These are phyloP conservation scores for Sistotremastrum niveocremeum DNA, from an alignment of 768 basidiomycete genomes.

Conservation along the genomic window DNA sequence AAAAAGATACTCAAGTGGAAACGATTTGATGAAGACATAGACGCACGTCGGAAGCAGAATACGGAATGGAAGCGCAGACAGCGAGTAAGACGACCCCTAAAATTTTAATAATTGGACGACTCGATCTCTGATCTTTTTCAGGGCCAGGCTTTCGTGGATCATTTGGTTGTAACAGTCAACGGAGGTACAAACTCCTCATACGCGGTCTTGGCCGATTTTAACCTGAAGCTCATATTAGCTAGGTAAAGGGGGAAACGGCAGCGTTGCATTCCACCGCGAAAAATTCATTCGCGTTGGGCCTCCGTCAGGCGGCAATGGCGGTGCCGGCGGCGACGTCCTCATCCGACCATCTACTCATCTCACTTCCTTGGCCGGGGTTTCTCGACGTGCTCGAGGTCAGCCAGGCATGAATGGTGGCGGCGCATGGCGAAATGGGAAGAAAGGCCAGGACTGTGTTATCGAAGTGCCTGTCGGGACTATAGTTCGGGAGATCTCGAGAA, in stretches of 20 bases:
- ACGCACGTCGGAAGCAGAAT: slow-evolving; percentile 35
- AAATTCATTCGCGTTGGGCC: slow-evolving; percentile 75
- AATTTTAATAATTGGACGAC: neutral
- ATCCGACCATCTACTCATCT: slow-evolving; percentile 66
- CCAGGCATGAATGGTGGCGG: slow-evolving; percentile 68
- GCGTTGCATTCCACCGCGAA: slow-evolving; percentile 87
- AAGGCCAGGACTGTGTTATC: slow-evolving; percentile 58
- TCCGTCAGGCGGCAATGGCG: slow-evolving; percentile 89
- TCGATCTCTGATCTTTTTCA: slow-evolving; percentile 17
- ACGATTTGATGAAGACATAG: slow-evolving; percentile 19
- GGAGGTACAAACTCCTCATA: slow-evolving; percentile 36
- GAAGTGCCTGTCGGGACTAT: slow-evolving; percentile 85
- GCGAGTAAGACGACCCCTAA: slow-evolving; percentile 10
- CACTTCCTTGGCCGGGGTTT: slow-evolving; percentile 63
- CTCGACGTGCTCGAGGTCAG: slow-evolving; percentile 51
- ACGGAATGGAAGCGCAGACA: slow-evolving; percentile 67
- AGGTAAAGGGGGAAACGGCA: slow-evolving; percentile 86
- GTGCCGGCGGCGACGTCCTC: slow-evolving; percentile 78
- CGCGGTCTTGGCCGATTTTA: neutral
- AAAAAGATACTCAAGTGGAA: neutral
- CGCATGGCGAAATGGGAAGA: slow-evolving; percentile 74
- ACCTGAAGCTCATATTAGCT: slow-evolving; percentile 4
- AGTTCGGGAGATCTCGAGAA: slow-evolving; percentile 56
- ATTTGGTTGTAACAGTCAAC: slow-evolving; percentile 63
- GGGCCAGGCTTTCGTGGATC: slow-evolving; percentile 74